These are phyloP conservation scores for Suillus sp. DNA, from an alignment of 768 basidiomycete genomes.

Conservation along the genomic window DNA sequence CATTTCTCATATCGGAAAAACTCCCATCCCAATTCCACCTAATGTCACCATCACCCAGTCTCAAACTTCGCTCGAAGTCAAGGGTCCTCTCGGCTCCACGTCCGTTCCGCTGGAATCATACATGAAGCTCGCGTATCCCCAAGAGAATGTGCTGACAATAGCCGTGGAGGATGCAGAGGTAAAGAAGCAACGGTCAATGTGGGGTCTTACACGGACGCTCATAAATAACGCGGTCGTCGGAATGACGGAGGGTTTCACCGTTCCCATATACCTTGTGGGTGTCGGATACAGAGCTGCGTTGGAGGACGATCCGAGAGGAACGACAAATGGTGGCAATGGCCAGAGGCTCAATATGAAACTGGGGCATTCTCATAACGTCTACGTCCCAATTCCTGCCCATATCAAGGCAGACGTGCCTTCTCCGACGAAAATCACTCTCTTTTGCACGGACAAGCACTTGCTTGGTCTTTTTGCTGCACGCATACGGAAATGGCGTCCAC, in stretches of 20 bases:
- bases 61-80: constrained; percentile 49
- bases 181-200: constrained; percentile 84
- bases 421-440: constrained; percentile 82
- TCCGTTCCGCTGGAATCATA: constrained; percentile 49
- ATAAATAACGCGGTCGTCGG: constrained; percentile 89
- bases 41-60: constrained; percentile 44
- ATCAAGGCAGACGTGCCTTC: constrained; percentile 80
- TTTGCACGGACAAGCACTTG: constrained; percentile 85
- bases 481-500: constrained; percentile 81
- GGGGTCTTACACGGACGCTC: constrained; percentile 93
- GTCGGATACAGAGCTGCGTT: constrained; percentile 91
- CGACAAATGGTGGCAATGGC: constrained; percentile 56
- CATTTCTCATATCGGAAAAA: constrained; percentile 60
- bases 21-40: constrained; percentile 57
- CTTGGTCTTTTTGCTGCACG: constrained; percentile 88
- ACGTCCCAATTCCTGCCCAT: constrained; percentile 77
- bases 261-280: constrained; percentile 87
- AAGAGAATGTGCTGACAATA: constrained; percentile 38
- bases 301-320: constrained; percentile 76
- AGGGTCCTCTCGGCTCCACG: constrained; percentile 57
- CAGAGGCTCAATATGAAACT: constrained; percentile 87
- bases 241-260: constrained; percentile 84
- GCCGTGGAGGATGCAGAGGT: constrained; percentile 58
- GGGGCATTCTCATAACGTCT: constrained; percentile 88
- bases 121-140: constrained; percentile 41